Evolutionary conservation across 1,284 basidiomycete species (phyloP), one percentile per base, ranked within the genome.

Genomic region (Mycosarcoma maydis): DNA sequence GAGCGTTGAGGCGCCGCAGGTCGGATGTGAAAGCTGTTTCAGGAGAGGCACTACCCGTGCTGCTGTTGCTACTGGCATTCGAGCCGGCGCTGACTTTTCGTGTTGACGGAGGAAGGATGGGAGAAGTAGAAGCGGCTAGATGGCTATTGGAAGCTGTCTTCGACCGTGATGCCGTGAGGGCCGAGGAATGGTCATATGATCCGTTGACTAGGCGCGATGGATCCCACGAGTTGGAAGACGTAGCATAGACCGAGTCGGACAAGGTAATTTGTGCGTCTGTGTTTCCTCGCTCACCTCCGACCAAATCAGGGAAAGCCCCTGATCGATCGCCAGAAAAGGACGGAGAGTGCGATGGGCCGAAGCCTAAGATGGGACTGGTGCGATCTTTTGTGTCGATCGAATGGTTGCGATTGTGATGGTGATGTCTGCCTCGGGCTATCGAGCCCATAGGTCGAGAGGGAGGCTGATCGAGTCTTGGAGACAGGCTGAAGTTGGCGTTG

Each of bases 361-460:
- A 65, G 13, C 68, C 68, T n/a, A 72, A 34, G 13, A 66, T 72
- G n/a, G 62, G 68, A 29, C 68, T 72, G 30, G 68, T 72, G 40
- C 68, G 61, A 26, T 72, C 68, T 32, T 72, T 72, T 27, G 68
- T 72, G 43, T 72, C 68, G 45, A 72, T 72, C 13, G 68, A 72
- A 32, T 72, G 68, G 19, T 56, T 65, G 40, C 68, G 61, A 17
- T 61, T 61, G 39, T 72, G 68, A 22, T 72, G 68, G 30, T 60
- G 50, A 37, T 52, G 58, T 19, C 50, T 39, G 27, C 67, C 44
- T 38, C 67, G 47, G 2, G 56, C 13, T 5, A 50, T 29, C 22
- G 61, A 43, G 27, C 54, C 57, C 39, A 55, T 44, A 3, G 56
- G 51, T 2, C 67, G 60, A 0, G 66, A 50, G 5, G 59, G 43